Conservation (phyloP, 2,329 filamentous ascomycete genomes). For the Penicillium sp. region DNA sequence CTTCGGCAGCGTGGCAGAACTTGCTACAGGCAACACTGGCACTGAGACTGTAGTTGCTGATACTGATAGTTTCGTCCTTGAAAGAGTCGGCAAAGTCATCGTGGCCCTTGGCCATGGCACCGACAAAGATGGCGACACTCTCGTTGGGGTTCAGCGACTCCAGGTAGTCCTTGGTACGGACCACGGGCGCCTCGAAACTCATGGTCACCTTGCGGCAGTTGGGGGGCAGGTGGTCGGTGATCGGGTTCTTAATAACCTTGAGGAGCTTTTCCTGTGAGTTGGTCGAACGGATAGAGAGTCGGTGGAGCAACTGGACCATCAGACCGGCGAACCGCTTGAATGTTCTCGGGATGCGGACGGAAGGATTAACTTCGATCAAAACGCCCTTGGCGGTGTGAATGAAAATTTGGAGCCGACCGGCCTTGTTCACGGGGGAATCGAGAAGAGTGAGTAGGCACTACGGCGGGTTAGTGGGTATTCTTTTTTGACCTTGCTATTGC, state of each 20-base stretch:
- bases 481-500: background rate
- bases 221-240: slow-evolving; percentile 91
- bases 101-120: slow-evolving; percentile 95
- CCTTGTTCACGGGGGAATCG: slow-evolving; percentile 98
- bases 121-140: slow-evolving; percentile 96
- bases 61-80: slow-evolving; percentile 96
- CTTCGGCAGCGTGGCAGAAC: slow-evolving; percentile 97
- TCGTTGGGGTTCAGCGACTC: slow-evolving; percentile 75
- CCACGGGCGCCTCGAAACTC: slow-evolving; percentile 86
- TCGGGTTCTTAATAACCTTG: slow-evolving; percentile 96
- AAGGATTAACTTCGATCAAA: slow-evolving; percentile 96
- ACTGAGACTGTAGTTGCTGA: slow-evolving; percentile 96
- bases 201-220: slow-evolving; percentile 98
- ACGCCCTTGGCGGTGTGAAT: slow-evolving; percentile 98
- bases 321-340: slow-evolving; percentile 98
- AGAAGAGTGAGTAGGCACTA: slow-evolving; percentile 96
- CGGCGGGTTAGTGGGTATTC: slow-evolving; percentile 7
- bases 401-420: slow-evolving; percentile 95
- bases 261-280: slow-evolving; percentile 97
- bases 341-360: slow-evolving; percentile 93
- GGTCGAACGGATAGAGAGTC: slow-evolving; percentile 91
- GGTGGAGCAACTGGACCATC: slow-evolving; percentile 97
- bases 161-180: slow-evolving; percentile 86
- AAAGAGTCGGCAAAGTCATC: slow-evolving; percentile 93
- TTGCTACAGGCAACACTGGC: slow-evolving; percentile 99